Base-by-base conservation (phyloP, 768 basidiomycete species). In the Strobilomyces echinocephalus region DNA sequence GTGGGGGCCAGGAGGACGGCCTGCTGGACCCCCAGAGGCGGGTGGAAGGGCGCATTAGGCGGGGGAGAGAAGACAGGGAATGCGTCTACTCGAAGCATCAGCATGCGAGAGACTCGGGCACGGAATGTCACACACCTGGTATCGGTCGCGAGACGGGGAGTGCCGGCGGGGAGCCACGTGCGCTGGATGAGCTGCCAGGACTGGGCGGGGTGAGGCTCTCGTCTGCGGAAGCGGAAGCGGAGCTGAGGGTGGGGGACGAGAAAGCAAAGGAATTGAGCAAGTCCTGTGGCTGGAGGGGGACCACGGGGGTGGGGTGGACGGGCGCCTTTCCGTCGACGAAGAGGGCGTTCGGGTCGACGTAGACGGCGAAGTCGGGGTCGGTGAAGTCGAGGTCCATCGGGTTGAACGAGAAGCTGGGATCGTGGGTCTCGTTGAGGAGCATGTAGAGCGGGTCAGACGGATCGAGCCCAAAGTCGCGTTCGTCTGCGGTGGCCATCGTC, bases 271-370 rank as follows among this genome's bases (percentile, higher is more conserved):
- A 39, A 5, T 54, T 42, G 34, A 72, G 53, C 28, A 69, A 21
- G 49, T 69, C 69, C 16, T 67, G 65, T 1, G 67, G 68, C 2
- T 68, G 67, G 42, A 69, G 38, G 18, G 63, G 69, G 18, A 56
- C 44, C 5, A 42, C 7, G 18, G 57, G 45, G 1, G 20, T 15
- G 14, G 60, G 47, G 59, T 71, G 54, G 5, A 50, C 4, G 45
- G 58, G 35, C 2, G 44, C 46, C 42, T 68, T 70, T 14, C 63
- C 60, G 30, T 74, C 66, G 50, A 78, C 44, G 16, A 67, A 81
- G 61, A 87, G 85, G 12, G 88, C 70, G 59, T 73, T 82, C 30
- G 88, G 86, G 54, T 89, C 84, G 50, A 89, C 76, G 1, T 79
- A 77, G 60, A 83, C 76, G 18, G 78, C 69, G 31, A 70, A 35